phyloP scores from a whole-genome alignment of 2,329 filamentous ascomycete genomes.

The Orbilia blumenaviensis region DNA sequence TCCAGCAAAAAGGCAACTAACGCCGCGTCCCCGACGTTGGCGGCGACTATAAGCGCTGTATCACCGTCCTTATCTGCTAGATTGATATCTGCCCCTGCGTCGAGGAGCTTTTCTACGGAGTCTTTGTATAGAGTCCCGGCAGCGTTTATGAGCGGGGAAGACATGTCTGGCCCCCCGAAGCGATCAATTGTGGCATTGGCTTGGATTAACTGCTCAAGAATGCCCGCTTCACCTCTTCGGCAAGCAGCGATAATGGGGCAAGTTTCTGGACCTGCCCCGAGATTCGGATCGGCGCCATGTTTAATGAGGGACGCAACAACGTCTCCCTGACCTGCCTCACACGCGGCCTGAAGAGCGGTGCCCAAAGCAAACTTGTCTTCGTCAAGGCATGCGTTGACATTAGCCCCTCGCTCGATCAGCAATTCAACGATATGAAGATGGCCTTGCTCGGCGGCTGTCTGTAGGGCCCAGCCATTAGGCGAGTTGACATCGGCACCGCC shows the following conservation, averaged over 20 bases:
- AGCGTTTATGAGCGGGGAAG: slow-evolving; percentile 61
- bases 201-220: slow-evolving; percentile 60
- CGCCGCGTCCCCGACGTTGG: slow-evolving; percentile 59
- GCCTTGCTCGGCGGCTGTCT: slow-evolving; percentile 33
- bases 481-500: slow-evolving; percentile 33
- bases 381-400: slow-evolving; percentile 58
- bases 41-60: slow-evolving; percentile 61
- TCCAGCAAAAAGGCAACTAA: slow-evolving; percentile 60
- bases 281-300: slow-evolving; percentile 61
- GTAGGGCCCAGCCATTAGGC: slow-evolving; percentile 31
- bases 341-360: slow-evolving; percentile 62
- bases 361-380: slow-evolving; percentile 59
- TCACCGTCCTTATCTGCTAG: slow-evolving; percentile 27
- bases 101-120: slow-evolving; percentile 29
- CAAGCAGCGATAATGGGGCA: slow-evolving; percentile 62
- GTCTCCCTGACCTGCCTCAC: slow-evolving; percentile 60
- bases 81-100: slow-evolving; percentile 45
- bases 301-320: slow-evolving; percentile 62
- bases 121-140: slow-evolving; percentile 60
- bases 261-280: slow-evolving; percentile 59
- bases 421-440: slow-evolving; percentile 30
- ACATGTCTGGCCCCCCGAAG: slow-evolving; percentile 59
- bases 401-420: slow-evolving; percentile 22
- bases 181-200: slow-evolving; percentile 61
- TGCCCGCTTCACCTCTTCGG: slow-evolving; percentile 59